These are phyloP conservation scores for Lactarius deliciosus DNA, from an alignment of 768 basidiomycete species.

Conservation along the genomic window DNA sequence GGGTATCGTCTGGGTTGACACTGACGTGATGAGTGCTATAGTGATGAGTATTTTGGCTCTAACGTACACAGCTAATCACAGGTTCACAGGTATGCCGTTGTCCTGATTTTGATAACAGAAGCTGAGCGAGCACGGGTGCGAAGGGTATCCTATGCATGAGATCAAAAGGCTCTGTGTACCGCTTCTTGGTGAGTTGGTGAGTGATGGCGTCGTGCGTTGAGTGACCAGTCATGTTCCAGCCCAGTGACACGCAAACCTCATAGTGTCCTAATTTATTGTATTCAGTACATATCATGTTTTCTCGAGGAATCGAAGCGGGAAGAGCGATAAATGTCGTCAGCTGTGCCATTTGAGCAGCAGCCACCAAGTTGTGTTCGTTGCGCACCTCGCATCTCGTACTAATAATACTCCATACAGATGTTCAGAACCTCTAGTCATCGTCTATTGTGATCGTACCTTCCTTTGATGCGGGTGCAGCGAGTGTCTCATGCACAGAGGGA, in stretches of 20 bases:
- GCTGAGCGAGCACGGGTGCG: neutral
- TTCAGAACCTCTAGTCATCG: neutral
- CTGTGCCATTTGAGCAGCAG: neutral
- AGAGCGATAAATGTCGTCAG: neutral
- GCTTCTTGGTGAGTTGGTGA: neutral
- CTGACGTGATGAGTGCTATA: neutral
- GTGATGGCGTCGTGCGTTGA: neutral
- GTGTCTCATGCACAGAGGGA: neutral
- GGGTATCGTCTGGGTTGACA: no score
- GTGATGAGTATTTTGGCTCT: neutral
- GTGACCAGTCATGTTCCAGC: neutral
- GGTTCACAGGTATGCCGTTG: neutral
- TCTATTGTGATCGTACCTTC: neutral
- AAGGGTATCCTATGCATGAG: neutral
- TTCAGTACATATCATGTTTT: neutral
- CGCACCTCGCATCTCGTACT: neutral
- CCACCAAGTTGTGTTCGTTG: neutral
- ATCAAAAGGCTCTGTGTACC: neutral
- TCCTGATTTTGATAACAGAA: neutral
- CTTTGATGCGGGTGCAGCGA: neutral
- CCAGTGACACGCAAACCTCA: neutral
- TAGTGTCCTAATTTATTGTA: neutral
- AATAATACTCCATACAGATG: neutral
- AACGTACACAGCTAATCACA: neutral
- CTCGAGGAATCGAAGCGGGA: no score